Evolutionary conservation across 441 rosid genomes (phyloP).

Genomic region (Populus hybrid): DNA sequence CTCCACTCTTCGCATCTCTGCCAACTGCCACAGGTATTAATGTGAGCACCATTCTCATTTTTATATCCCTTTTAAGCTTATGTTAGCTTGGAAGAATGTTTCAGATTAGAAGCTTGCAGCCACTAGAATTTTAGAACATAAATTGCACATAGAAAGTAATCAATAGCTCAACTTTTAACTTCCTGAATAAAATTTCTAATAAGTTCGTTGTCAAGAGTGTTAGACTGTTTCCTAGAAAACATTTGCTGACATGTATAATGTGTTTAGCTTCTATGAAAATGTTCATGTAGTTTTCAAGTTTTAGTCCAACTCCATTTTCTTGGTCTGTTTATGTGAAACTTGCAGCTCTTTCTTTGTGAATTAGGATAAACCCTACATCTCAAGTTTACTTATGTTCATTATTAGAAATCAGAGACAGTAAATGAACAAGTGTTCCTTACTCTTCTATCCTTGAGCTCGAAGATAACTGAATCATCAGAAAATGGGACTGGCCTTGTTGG

Average conservation of each 20-base stretch:
- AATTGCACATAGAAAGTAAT: not conserved
- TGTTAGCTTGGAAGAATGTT: not conserved
- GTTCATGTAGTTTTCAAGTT: not conserved
- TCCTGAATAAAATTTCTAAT: not conserved
- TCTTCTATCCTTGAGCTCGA: conserved; percentile 72
- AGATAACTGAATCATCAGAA: conserved; percentile 50
- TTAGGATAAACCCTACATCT: not conserved
- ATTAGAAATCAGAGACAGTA: not conserved
- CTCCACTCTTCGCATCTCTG: conserved; percentile 44
- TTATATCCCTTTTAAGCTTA: not conserved
- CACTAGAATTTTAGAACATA: not conserved
- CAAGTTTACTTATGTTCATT: not conserved
- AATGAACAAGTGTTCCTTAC: conserved; percentile 39
- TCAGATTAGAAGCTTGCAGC: not conserved
- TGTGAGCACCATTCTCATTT: conserved; percentile 4
- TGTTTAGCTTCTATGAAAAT: not conserved
- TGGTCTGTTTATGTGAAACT: not conserved
- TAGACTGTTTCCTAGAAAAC: not conserved
- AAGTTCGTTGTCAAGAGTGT: not conserved
- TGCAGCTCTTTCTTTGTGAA: not conserved
- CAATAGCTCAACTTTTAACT: not conserved
- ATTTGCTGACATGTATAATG: not conserved
- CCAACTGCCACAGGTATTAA: conserved; percentile 40
- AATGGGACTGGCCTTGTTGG: conserved; percentile 62
- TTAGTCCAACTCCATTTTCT: not conserved